Evolutionary conservation across 2,329 filamentous ascomycete species (phyloP).

Genomic region (Claviceps sp.): DNA sequence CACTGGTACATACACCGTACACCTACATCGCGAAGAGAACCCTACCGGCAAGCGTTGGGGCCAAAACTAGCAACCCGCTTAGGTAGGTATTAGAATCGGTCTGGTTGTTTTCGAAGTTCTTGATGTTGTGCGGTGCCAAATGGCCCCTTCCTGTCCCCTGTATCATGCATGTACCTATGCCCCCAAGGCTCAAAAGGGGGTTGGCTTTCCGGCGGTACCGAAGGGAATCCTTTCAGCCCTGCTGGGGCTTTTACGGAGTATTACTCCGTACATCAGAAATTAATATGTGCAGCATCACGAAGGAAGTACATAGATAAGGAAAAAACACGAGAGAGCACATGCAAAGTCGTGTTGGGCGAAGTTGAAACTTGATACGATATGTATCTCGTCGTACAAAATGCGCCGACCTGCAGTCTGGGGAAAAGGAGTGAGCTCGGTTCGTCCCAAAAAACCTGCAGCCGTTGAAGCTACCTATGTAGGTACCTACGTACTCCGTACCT

Average conservation of each 20-base stretch:
- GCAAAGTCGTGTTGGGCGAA: no score
- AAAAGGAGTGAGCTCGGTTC: background rate
- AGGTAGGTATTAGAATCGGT: background rate
- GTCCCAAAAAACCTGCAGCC: constrained; percentile 1
- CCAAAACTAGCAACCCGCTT: background rate
- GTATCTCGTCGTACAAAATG: no score
- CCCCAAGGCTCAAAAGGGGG: background rate
- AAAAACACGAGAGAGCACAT: no score
- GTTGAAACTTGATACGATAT: no score
- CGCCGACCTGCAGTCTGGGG: background rate
- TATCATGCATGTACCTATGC: background rate
- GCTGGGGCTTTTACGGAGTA: background rate
- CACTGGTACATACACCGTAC: background rate
- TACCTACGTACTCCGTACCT: background rate
- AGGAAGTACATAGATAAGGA: no score
- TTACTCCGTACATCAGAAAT: background rate
- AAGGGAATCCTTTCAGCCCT: background rate
- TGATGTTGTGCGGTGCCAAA: background rate
- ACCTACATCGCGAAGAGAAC: background rate
- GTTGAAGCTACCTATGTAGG: background rate
- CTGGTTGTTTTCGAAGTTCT: background rate
- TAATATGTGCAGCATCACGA: no score
- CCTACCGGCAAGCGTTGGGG: background rate
- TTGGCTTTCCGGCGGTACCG: background rate
- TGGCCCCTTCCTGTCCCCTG: background rate